These are phyloP conservation scores for Clonostachys rhizophaga DNA, from an alignment of 2,329 filamentous ascomycete genomes.

Conservation along the genomic window DNA sequence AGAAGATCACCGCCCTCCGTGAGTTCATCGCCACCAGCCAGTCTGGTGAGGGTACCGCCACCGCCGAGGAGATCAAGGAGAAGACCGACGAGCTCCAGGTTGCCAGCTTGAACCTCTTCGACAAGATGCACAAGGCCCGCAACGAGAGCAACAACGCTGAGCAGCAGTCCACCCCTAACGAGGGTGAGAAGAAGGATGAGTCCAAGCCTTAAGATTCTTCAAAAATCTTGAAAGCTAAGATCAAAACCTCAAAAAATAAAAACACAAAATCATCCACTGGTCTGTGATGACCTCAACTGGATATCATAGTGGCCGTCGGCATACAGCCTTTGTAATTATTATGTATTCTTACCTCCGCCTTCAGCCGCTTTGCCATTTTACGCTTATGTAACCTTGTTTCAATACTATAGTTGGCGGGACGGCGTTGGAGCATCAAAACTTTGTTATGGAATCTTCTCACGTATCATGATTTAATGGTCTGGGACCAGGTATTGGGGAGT, in stretches of 20 bases:
- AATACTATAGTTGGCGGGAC: slow-evolving; percentile 38
- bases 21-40: slow-evolving; percentile 94
- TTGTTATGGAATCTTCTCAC: slow-evolving; percentile 30
- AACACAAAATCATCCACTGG: no score
- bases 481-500: background rate
- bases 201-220: slow-evolving; percentile 54
- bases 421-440: slow-evolving; percentile 49
- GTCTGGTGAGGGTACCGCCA: slow-evolving; percentile 80
- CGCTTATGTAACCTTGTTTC: slow-evolving; percentile 37
- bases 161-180: slow-evolving; percentile 30
- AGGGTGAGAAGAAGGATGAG: slow-evolving; percentile 68
- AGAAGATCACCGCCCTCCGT: slow-evolving; percentile 84
- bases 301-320: no score
- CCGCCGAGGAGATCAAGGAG: slow-evolving; percentile 91
- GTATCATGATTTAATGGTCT: slow-evolving; percentile 24
- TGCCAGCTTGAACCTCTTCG: slow-evolving; percentile 92
- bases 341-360: slow-evolving; percentile 46
- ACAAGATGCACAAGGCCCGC: slow-evolving; percentile 99
- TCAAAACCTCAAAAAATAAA: slow-evolving; percentile 2
- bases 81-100: slow-evolving; percentile 98
- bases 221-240: slow-evolving; percentile 11
- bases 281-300: no score
- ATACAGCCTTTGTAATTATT: slow-evolving; percentile 29
- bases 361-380: slow-evolving; percentile 22
- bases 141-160: slow-evolving; percentile 54